Conservation (phyloP, 106 monocot species). For the Apostasia ramifera region DNA sequence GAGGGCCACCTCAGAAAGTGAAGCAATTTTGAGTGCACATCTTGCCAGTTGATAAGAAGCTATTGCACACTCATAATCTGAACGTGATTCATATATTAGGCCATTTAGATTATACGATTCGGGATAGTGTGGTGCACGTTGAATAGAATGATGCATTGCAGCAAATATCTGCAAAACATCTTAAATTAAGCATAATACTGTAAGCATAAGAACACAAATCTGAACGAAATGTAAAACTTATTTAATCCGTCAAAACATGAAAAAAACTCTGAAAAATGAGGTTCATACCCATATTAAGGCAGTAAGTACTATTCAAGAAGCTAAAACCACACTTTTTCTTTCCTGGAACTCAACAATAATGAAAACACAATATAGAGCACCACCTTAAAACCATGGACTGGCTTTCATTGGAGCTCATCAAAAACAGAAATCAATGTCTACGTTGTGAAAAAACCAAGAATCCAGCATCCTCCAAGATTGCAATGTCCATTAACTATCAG, state of each 20-base stretch:
- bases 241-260: too few relatives aligned
- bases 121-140: slow-evolving; percentile 58
- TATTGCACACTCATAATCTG: slow-evolving; percentile 68
- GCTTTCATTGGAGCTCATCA: background rate
- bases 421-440: background rate
- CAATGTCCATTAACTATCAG: background rate
- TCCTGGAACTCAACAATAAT: too few relatives aligned
- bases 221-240: too few relatives aligned
- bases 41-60: slow-evolving; percentile 46
- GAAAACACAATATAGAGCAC: background rate
- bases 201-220: too few relatives aligned
- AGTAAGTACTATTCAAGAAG: too few relatives aligned
- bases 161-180: slow-evolving; percentile 46
- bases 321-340: too few relatives aligned
- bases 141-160: slow-evolving; percentile 76
- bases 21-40: slow-evolving; percentile 27
- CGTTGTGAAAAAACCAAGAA: too few relatives aligned
- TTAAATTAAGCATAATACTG: too few relatives aligned
- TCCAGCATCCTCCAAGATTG: too few relatives aligned
- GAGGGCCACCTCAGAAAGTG: slow-evolving; percentile 7
- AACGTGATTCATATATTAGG: slow-evolving; percentile 68
- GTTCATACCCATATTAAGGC: too few relatives aligned
- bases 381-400: background rate
- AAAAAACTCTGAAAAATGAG: too few relatives aligned
- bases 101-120: slow-evolving; percentile 92